These are phyloP conservation scores for Sugiyamaella chiloensis DNA, from an alignment of 805 yeast genomes.

Conservation along the genomic window DNA sequence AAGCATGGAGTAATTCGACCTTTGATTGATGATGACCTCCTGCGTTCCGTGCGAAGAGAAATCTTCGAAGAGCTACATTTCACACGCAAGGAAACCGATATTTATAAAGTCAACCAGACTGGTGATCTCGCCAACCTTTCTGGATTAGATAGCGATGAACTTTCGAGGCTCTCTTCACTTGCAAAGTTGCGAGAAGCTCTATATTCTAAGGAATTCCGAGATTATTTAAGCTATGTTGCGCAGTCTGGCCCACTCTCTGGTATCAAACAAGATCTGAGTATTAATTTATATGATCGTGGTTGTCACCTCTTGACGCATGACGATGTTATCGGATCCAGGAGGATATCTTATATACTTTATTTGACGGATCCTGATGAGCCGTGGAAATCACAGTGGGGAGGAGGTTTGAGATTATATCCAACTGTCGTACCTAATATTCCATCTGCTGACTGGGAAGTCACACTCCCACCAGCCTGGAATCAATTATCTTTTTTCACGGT, in stretches of 20 bases:
- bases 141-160: constrained; percentile 75
- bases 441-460: constrained; percentile 62
- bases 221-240: constrained; percentile 70
- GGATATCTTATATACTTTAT: constrained; percentile 89
- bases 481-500: constrained; percentile 95
- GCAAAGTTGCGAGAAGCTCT: constrained; percentile 80
- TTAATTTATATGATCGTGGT: constrained; percentile 86
- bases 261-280: constrained; percentile 84
- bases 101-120: constrained; percentile 82
- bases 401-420: constrained; percentile 82
- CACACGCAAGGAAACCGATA: constrained; percentile 95
- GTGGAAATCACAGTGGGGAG: constrained; percentile 94
- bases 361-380: constrained; percentile 85
- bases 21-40: constrained; percentile 69
- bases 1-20: constrained; percentile 82
- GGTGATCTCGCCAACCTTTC: constrained; percentile 87
- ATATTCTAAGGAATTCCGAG: constrained; percentile 82
- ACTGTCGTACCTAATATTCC: constrained; percentile 90
- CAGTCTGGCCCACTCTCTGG: constrained; percentile 90
- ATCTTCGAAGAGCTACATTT: constrained; percentile 80
- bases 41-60: constrained; percentile 79
- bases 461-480: constrained; percentile 88
- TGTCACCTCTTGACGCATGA: constrained; percentile 95
- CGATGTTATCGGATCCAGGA: constrained; percentile 93
- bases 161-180: constrained; percentile 68